Percentiles rank a stretch among this genome's conserved stretches.
Conservation (phyloP, 2,329 filamentous ascomycete genomes). For the Diplodia intermedia region DNA sequence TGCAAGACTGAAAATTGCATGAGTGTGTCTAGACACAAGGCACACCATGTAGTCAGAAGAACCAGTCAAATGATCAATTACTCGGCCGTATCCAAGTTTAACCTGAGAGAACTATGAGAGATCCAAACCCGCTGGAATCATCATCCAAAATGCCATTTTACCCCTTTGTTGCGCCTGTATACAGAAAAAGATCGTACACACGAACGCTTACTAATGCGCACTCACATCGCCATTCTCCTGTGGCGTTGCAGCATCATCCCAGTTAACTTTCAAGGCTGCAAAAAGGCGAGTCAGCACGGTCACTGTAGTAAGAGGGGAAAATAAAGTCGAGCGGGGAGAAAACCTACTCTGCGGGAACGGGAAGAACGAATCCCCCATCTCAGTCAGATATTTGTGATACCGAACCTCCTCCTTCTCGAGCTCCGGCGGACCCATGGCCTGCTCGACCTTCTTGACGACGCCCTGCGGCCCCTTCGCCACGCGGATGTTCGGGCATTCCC, state of each 20-base stretch:
- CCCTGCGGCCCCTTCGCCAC: conserved; percentile 51
- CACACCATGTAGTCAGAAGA: no score
- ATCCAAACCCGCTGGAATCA: not conserved
- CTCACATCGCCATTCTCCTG: not conserved
- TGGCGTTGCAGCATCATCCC: not conserved
- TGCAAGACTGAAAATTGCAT: no score
- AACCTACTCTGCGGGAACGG: conserved; percentile 57
- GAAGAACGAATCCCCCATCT: conserved; percentile 56
- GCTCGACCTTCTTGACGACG: conserved; percentile 52
- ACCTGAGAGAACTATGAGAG: not conserved
- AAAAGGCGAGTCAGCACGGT: not conserved
- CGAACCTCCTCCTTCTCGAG: conserved; percentile 42
- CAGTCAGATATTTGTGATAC: conserved; percentile 56
- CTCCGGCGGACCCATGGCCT: conserved; percentile 36
- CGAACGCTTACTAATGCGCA: not conserved
- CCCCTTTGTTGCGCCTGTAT: not conserved
- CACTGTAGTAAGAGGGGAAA: no score
- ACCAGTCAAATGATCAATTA: no score
- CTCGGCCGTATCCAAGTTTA: no score
- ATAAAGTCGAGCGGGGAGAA: not conserved
- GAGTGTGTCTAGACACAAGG: no score
- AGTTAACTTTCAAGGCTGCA: conserved; percentile 13
- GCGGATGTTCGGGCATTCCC: conserved; percentile 46
- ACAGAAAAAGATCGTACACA: not conserved
- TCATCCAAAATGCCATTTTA: not conserved